phyloP scores from a whole-genome alignment of 495 filamentous ascomycete genomes.

The Talaromyces ruber region DNA sequence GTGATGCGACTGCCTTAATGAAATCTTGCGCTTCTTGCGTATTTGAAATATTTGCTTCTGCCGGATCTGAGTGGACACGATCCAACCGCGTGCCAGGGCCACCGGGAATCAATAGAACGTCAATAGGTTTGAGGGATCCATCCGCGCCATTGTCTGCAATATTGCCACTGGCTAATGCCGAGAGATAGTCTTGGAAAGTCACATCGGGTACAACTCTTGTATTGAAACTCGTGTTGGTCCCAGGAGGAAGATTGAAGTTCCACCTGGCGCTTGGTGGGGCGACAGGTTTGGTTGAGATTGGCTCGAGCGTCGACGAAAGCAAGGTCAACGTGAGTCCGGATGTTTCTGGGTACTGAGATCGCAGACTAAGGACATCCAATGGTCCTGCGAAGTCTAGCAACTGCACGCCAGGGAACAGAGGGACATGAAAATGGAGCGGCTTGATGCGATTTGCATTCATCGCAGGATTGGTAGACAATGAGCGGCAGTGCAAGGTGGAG shows the following conservation, averaged over 20 bases:
- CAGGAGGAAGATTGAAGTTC: background rate
- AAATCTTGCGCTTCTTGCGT: slow-evolving; percentile 32
- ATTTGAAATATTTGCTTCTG: slow-evolving; percentile 5
- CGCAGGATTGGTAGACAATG: background rate
- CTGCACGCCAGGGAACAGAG: slow-evolving; percentile 3
- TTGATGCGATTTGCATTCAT: background rate
- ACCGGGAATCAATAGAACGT: slow-evolving; percentile 61
- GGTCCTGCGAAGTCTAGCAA: slow-evolving; percentile 48
- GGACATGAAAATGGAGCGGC: slow-evolving; percentile 3
- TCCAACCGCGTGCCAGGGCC: slow-evolving; percentile 42
- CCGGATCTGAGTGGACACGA: slow-evolving; percentile 1
- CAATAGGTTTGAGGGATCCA: slow-evolving; percentile 27
- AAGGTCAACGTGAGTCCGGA: slow-evolving; percentile 33
- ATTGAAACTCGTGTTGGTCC: slow-evolving; percentile 2
- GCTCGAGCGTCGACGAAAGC: slow-evolving; percentile 39
- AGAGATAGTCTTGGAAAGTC: slow-evolving; percentile 4
- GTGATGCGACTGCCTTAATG: slow-evolving; percentile 18
- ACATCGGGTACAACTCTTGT: slow-evolving; percentile 1
- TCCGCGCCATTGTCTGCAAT: background rate
- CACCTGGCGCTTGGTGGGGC: slow-evolving; percentile 7
- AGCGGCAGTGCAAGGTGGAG: background rate
- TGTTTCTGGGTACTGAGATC: slow-evolving; percentile 25
- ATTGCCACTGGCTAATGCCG: background rate
- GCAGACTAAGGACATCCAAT: slow-evolving; percentile 49
- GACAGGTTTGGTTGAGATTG: slow-evolving; percentile 32